These are phyloP conservation scores for Thoreauomyces humboldtii DNA, from an alignment of 192 early-diverging fungal species.

Conservation along the genomic window DNA sequence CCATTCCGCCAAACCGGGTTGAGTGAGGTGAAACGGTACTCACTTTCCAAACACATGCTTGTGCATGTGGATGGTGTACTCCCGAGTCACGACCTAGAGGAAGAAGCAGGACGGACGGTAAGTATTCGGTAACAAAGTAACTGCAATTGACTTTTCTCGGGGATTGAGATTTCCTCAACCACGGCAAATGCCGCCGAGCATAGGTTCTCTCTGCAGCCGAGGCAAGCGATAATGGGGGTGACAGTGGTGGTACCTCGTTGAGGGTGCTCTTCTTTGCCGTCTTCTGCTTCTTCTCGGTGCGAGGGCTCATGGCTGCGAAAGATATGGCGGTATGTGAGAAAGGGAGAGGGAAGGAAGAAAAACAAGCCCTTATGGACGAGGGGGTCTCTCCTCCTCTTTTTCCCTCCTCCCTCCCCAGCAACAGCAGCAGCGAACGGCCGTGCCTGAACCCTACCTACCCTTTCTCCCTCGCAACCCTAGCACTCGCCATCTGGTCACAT, in stretches of 20 bases:
- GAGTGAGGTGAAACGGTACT: constrained; percentile 3
- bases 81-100: constrained; percentile 84
- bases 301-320: constrained; percentile 22
- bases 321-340: no score
- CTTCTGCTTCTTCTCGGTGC: constrained; percentile 33
- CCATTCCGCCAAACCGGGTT: background rate
- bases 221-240: background rate
- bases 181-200: background rate
- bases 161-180: background rate
- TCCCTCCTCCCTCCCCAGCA: no score
- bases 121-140: background rate
- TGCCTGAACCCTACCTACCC: no score
- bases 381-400: no score
- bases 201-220: background rate
- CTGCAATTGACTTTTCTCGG: background rate
- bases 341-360: no score
- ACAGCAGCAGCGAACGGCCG: no score
- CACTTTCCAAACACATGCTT: constrained; percentile 82
- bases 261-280: constrained; percentile 45
- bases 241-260: constrained; percentile 41
- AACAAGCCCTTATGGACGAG: no score
- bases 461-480: no score
- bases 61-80: constrained; percentile 99
- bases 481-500: no score
- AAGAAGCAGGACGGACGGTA: no score